Evolutionary conservation across 2,329 filamentous ascomycete genomes (phyloP), one percentile per base, ranked within the genome.

Genomic region (Fusarium liriodendri): DNA sequence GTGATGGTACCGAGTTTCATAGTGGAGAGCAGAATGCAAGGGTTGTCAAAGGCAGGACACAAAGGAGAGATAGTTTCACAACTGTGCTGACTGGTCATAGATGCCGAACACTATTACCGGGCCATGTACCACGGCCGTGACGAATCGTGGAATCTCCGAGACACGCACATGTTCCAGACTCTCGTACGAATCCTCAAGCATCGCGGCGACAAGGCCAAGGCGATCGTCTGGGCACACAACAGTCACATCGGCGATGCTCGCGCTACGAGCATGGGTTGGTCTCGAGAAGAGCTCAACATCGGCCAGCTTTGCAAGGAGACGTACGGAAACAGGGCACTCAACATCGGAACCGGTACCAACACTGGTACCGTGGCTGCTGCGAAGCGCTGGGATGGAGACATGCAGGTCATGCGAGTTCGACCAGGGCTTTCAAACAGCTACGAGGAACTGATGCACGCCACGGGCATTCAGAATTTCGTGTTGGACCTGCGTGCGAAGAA

Each of bases 191-290:
- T 73, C 45, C 57, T 74, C 27, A 57, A 74, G 33, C 67, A 71
- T 35, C 67, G 71, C 6, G 64, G 67, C 8, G 25, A 22, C 11
- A 55, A 20, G 9, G 67, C 67, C 16, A 71, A 71, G 14, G 67
- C 71, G 42, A 71, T 74, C 13, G 63, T 73, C 13, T 73, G 71
- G 71, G 67, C 71, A 27, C 71, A 73, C 35, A 71, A 74, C 38
- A 73, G 71, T 11, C 67, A 73, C 13, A 42, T 71, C 25, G 71
- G 67, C 10, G 70, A 73, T 37, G 71, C 67, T 9, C 64, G 67
- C 7, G 61, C 71, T n/a, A 73, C 71, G 2, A 73, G 63, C 38
- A 73, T 73, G 67, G 69, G 71, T 22, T 73, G 71, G 60, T 58
- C 71, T 1, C 70, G 60, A 25, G 60, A 64, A 14, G 71, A 73